Evolutionary conservation across 177 flowering plant genomes (phyloP), one percentile per base, ranked within the genome.

Genomic region (Vitis hybrid): DNA sequence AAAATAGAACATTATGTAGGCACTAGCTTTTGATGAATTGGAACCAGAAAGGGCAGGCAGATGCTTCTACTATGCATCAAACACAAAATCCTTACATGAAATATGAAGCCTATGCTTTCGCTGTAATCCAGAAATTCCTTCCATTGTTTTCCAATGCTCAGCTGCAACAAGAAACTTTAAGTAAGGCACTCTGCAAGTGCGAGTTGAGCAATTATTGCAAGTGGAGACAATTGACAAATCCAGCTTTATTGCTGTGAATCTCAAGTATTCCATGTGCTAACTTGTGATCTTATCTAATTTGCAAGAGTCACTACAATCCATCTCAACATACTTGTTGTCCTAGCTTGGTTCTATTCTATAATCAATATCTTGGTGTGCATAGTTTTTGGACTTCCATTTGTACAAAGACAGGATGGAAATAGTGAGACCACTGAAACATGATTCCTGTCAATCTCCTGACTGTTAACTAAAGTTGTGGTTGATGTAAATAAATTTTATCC

Each of bases 101-200:
- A 77, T 54, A 92, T 85, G 84, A 87, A 94, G 2, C 98, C 98
- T 8, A 92, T 83, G 57, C 27, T 79, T 0, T 87, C 96, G 51
- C 81, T 90, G 87, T 82, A 84, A 68, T 94, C 97, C 15, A 94
- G 86, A 64, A 92, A 88, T 75, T 88, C 88, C 84, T 94, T 92
- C 98, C 97, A 92, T 70, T 94, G 97, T 70, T 69, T 86, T 55
- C 95, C 98, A 77, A 94, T 90, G 88, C 97, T 92, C 56, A 82
- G 1, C 97, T 90, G 88, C 75, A 71, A 65, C 14, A 57, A 64
- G 61, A 58, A 70, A 52, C 2, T 30, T 66, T 2, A 46, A 27
- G 5, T 21, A 60, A 69, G 14, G 48, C 27, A 55, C 15, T 41
- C 9, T 32, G n/a, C 51, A 62, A 17, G 2, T 57, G 30, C 50